These are phyloP conservation scores for Malus hybrid DNA, from an alignment of 331 rosid species.

Conservation along the genomic window DNA sequence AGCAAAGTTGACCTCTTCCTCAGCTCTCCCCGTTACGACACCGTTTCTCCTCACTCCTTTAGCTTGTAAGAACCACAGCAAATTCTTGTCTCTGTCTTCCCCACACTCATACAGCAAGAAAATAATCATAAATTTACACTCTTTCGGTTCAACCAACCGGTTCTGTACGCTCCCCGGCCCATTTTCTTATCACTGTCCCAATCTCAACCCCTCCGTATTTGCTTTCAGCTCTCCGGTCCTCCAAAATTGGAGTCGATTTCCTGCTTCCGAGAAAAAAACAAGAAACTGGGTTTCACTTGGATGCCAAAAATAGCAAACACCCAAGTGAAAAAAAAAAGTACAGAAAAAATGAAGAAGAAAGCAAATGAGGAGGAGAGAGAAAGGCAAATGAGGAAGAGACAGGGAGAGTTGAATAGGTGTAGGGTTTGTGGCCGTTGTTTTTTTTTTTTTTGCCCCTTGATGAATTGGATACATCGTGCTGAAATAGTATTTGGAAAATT, in stretches of 20 bases:
- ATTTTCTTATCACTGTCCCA: neutral
- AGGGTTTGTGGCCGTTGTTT: conserved; percentile 1
- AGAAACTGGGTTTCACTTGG: neutral
- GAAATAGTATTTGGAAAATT: no score
- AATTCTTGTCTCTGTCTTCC: neutral
- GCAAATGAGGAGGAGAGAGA: neutral
- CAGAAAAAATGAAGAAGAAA: neutral
- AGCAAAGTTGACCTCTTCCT: neutral
- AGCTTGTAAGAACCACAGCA: neutral
- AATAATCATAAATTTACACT: conserved; percentile 8
- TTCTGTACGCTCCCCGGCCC: neutral
- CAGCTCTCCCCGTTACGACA: neutral
- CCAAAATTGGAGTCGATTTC: neutral
- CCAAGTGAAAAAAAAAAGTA: neutral
- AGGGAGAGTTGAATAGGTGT: neutral
- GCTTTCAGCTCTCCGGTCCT: neutral
- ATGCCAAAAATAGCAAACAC: neutral
- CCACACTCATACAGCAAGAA: neutral
- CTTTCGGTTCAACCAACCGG: neutral
- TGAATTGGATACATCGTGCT: no score
- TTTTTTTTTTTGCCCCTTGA: neutral
- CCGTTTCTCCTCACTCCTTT: neutral
- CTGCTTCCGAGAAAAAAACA: neutral
- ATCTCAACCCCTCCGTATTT: neutral
- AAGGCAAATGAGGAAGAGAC: neutral